Conservation (phyloP, 2,329 filamentous ascomycete genomes). For the Nakataea oryzae region DNA sequence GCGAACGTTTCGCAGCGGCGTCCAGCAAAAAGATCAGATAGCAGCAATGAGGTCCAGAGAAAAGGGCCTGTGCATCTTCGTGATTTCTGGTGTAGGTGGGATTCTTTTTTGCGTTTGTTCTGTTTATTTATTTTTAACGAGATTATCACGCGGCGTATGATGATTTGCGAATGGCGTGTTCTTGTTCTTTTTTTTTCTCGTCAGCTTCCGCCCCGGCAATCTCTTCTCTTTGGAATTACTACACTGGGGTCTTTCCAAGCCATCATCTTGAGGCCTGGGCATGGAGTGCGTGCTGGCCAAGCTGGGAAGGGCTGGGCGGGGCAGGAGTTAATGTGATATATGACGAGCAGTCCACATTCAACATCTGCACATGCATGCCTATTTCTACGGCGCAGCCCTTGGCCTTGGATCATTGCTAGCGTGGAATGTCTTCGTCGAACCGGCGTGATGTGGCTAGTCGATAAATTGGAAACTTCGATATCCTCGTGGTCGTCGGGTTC, state of each 20-base stretch:
- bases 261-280: not conserved
- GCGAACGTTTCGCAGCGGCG: not conserved
- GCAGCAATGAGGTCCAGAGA: not conserved
- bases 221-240: not conserved
- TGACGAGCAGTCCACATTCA: not conserved
- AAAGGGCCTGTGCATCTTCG: not conserved
- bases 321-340: not conserved
- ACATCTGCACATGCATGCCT: not conserved
- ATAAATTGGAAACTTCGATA: too few relatives aligned
- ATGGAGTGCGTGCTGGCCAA: not conserved
- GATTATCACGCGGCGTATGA: not conserved
- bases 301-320: too few relatives aligned
- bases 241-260: not conserved
- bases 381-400: too few relatives aligned
- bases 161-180: too few relatives aligned
- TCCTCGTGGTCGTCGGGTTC: too few relatives aligned
- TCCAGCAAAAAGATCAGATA: not conserved
- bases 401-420: too few relatives aligned
- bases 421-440: too few relatives aligned
- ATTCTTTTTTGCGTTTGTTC: slow-evolving; percentile 3
- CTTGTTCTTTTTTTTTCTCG: not conserved
- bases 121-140: not conserved
- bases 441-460: too few relatives aligned
- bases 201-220: not conserved
- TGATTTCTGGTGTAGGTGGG: not conserved